Conservation (phyloP, 2,329 filamentous ascomycete species). For the Monilinia vaccinii-corymbosi region DNA sequence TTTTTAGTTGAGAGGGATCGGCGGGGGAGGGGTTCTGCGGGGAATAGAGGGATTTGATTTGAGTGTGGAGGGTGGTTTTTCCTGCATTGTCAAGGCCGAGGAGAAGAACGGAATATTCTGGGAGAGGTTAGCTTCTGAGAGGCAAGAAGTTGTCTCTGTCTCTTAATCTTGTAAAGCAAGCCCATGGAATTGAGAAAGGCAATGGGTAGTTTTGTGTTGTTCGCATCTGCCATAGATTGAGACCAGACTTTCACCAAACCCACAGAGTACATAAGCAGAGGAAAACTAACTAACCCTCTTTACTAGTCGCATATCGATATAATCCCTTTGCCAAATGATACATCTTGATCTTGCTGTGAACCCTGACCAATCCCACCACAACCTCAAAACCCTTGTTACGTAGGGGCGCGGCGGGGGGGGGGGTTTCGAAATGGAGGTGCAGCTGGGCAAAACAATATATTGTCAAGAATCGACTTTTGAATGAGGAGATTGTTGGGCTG, state of each 20-base stretch:
- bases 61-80: slow-evolving; percentile 95
- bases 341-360: slow-evolving; percentile 42
- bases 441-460: not conserved
- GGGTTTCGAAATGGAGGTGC: not conserved
- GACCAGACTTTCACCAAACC: not conserved
- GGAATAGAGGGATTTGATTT: slow-evolving; percentile 83
- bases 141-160: not conserved
- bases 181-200: not conserved
- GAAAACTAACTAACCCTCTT: slow-evolving; percentile 59
- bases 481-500: not conserved
- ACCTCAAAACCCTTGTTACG: not conserved
- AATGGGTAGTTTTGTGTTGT: not conserved
- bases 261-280: not conserved
- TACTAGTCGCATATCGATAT: slow-evolving; percentile 91
- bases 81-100: slow-evolving; percentile 97
- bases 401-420: not conserved
- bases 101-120: slow-evolving; percentile 94
- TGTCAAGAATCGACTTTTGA: not conserved
- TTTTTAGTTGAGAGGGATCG: slow-evolving; percentile 58
- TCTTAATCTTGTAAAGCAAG: not conserved
- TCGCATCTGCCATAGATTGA: not conserved
- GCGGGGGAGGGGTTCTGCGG: slow-evolving; percentile 50
- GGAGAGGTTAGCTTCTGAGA: slow-evolving; percentile 1
- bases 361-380: not conserved
- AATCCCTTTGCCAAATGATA: slow-evolving; percentile 94